Percentiles rank a stretch among this genome's conserved stretches.
phyloP scores from a whole-genome alignment of 768 basidiomycete genomes.

The Omphalotus guepiniiformis region DNA sequence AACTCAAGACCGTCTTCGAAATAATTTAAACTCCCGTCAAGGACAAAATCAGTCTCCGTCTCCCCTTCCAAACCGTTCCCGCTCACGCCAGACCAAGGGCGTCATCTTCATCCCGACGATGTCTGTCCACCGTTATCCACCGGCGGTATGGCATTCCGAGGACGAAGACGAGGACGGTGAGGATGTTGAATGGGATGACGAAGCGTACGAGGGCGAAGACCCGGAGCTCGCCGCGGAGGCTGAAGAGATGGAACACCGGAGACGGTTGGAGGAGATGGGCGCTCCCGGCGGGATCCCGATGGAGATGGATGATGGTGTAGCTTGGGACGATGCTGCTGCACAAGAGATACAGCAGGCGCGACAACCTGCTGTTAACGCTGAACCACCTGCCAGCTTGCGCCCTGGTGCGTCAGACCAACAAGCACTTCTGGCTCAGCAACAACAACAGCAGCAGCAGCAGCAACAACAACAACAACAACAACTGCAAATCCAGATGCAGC shows the following conservation, averaged over 20 bases:
- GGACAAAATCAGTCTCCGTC: conserved; percentile 48
- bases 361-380: conserved; percentile 16
- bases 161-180: conserved; percentile 70
- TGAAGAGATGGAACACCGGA: conserved; percentile 37
- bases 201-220: conserved; percentile 69
- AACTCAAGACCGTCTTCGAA: conserved; percentile 51
- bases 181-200: conserved; percentile 63
- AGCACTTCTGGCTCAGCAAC: conserved; percentile 21
- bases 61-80: conserved; percentile 35
- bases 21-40: conserved; percentile 44
- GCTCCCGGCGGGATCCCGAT: conserved; percentile 31
- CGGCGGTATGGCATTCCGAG: conserved; percentile 72
- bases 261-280: conserved; percentile 25
- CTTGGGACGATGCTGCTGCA: conserved; percentile 75
- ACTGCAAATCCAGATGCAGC: conserved; percentile 24
- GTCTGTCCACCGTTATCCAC: conserved; percentile 70
- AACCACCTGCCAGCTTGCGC: conserved; percentile 31
- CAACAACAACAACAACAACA: conserved; percentile 25
- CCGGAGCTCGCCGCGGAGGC: conserved; percentile 57
- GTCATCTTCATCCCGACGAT: conserved; percentile 69
- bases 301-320: conserved; percentile 82
- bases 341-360: conserved; percentile 36
- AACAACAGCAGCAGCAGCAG: conserved; percentile 31
- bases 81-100: conserved; percentile 31
- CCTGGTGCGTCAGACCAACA: conserved; percentile 23